Evolutionary conservation across 192 early-diverging fungal species (phyloP), one percentile per base, ranked within the genome.

Genomic region (Backusella macrospora): DNA sequence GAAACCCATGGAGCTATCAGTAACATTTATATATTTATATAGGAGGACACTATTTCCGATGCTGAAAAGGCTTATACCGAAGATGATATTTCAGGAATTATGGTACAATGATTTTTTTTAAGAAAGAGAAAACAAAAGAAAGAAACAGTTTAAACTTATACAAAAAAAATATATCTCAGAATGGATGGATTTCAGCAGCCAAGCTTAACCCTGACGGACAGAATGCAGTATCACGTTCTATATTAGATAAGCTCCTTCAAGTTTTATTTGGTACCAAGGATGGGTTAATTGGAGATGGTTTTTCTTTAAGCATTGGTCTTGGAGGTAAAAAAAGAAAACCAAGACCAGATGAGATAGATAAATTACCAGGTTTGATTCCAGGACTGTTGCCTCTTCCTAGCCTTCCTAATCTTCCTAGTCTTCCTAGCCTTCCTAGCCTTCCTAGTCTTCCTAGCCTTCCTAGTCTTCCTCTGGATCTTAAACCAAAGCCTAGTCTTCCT

Each of bases 241-340:
- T 59, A 59, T 26, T 59, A 21, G 21, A 13, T 10, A 23, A 59
- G 12, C 18, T 59, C 5, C 23, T 59, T 4, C 4, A 26, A 18
- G 23, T 59, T 59, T 59, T 59, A 9, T 59, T 59, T 59, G 52
- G 52, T 59, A 0, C 0, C 5, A 21, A 13, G 23, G 52, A 59
- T 59, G 52, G 52, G 5, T 1, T 26, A 23, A 13, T 59, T 59
- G 21, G 21, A 59, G 52, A 59, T 59, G 52, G 52, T 4, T 5
- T 59, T 59, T 59, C 52, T 13, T 26, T 59, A 0, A 59, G 21
- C 26, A 26, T 59, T 26, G 52, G 52, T 21, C 0, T 59, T 12
- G 52, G 52, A 12, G 52, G 52, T 26, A 59, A 59, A 59, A 59
- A 59, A 23, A 59, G 52, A 59, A 26, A 26, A 23, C 21, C 52